phyloP scores from a whole-genome alignment of 345 rosid genomes.

The Cardamine resedifolia region DNA sequence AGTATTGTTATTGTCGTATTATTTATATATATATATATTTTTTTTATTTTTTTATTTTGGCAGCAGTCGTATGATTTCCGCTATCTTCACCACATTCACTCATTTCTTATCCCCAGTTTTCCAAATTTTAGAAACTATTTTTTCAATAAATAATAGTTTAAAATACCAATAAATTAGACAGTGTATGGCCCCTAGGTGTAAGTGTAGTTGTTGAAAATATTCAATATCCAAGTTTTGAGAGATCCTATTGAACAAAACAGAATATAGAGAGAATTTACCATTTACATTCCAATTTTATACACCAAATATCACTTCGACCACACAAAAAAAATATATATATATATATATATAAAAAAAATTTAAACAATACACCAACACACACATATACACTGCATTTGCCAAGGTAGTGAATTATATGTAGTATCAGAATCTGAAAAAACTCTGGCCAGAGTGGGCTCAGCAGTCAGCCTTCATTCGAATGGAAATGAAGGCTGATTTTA shows the following conservation, averaged over 20 bases:
- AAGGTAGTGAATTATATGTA: not conserved
- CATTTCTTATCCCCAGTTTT: slow-evolving; percentile 9
- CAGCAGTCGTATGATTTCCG: not conserved
- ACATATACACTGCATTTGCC: too few relatives aligned
- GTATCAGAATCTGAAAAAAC: not conserved
- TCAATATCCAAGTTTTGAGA: not conserved
- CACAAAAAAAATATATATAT: too few relatives aligned
- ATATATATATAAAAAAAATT: not conserved
- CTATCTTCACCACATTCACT: slow-evolving; percentile 16
- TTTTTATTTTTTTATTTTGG: too few relatives aligned
- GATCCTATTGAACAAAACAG: not conserved
- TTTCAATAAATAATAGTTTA: not conserved
- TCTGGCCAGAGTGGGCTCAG: too few relatives aligned
- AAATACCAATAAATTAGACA: not conserved
- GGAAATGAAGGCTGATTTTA: too few relatives aligned
- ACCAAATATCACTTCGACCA: too few relatives aligned
- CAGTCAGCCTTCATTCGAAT: too few relatives aligned
- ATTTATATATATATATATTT: too few relatives aligned
- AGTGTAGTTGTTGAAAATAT: not conserved
- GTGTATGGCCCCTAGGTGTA: not conserved
- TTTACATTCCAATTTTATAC: not conserved
- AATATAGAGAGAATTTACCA: not conserved
- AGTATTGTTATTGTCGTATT: slow-evolving; percentile 10
- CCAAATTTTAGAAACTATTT: not conserved
- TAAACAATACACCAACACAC: not conserved